A percentile compares a stretch with the other conserved stretches of the same genome.
Conservation (phyloP, 768 basidiomycete genomes). For the Epithele typhae region DNA sequence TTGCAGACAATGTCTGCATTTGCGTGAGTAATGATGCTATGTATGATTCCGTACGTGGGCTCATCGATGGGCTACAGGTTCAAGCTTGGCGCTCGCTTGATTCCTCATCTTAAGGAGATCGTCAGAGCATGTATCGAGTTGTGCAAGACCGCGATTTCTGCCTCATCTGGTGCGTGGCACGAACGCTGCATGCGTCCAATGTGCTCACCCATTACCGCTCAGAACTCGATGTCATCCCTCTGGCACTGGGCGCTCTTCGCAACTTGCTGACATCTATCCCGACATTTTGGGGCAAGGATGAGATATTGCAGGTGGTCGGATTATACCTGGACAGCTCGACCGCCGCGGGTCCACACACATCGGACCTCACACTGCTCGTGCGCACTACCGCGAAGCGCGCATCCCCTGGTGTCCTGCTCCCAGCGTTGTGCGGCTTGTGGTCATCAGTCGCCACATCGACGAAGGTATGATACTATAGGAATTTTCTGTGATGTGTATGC, state of each 20-base stretch:
- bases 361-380: constrained; percentile 41
- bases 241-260: constrained; percentile 51
- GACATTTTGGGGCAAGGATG: constrained; percentile 69
- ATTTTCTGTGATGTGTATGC: no score
- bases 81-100: constrained; percentile 81
- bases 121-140: constrained; percentile 56
- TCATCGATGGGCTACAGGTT: no score
- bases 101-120: constrained; percentile 78
- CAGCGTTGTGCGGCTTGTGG: constrained; percentile 62
- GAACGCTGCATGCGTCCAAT: no score
- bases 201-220: no score
- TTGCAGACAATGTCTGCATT: constrained; percentile 56
- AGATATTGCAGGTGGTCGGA: constrained; percentile 51
- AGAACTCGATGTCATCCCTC: no score
- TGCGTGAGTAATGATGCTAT: constrained; percentile 51
- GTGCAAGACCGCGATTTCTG: no score
- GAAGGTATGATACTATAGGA: constrained; percentile 5
- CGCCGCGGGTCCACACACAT: constrained; percentile 28
- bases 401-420: constrained; percentile 62
- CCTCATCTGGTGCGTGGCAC: no score
- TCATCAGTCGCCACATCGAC: not conserved
- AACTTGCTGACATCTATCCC: constrained; percentile 73
- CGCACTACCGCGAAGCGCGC: constrained; percentile 68
- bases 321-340: constrained; percentile 46
- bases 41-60: no score